Evolutionary conservation across 2,329 filamentous ascomycete species (phyloP), one percentile per base, ranked within the genome.

Genomic region (Conoideocrella luteorostrata): DNA sequence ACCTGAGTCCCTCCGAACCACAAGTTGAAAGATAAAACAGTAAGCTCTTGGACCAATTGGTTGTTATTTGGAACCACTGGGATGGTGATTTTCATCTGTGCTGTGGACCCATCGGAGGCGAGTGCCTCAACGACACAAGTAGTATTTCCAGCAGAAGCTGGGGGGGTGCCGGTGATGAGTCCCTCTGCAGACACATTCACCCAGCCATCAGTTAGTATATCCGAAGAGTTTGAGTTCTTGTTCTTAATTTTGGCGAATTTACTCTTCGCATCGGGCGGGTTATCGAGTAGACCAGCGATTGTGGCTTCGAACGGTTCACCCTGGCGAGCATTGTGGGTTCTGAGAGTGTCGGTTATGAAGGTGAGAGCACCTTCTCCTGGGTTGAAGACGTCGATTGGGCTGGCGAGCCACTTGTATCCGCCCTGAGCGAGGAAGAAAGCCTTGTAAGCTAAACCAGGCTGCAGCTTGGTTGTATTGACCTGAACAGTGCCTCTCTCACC

Each of bases 21-120:
- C 41, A 70, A 53, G 52, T 70, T 70, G 44, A 58, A 62, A 4
- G 62, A 56, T 39, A 69, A 50, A 11, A 69, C 59, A 32, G 55
- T 56, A 26, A 69, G 51, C 20, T 61, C 40, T 9, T 60, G 53
- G 2, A 69, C 54, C 3, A 70, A 56, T 5, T 51, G 47, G 3
- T 53, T 32, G 12, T 55, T 53, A 2, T 47, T 20, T 1, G 45
- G 45, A 7, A 50, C 50, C 3, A 69, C 57, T 2, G 60, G 65
- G 21, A 69, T 64, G 4, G 41, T 56, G 32, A 66, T 55, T 11
- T 49, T 42, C 1, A 63, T 53, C 3, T 47, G 47, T 3, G 56
- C 53, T 3, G 52, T 55, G n/a, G 55, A 50, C 20, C 50, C 48
- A 7, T 55, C 53, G 9, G 47, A 56, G 5, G 51, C 51, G 0